Percentiles rank a stretch among this genome's conserved stretches.
These are phyloP conservation scores for Metarhizium sp. DNA, from an alignment of 2,329 filamentous ascomycete species.

Conservation along the genomic window DNA sequence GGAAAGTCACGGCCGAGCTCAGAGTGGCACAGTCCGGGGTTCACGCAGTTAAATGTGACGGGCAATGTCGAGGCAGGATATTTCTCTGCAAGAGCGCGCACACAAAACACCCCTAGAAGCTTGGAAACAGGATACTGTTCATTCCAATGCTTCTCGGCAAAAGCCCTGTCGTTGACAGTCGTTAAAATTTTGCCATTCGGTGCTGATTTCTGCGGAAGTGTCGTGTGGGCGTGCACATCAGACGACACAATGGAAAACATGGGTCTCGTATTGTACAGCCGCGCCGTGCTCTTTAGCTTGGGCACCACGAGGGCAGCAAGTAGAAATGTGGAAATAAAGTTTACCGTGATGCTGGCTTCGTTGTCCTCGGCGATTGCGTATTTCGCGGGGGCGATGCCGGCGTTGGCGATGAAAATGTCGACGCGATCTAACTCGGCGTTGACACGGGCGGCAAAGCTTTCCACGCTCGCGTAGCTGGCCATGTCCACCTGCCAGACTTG, in stretches of 20 bases:
- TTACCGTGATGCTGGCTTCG: slow-evolving; percentile 40
- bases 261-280: slow-evolving; percentile 11
- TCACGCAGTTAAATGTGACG: slow-evolving; percentile 40
- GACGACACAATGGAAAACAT: slow-evolving; percentile 19
- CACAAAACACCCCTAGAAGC: slow-evolving; percentile 19
- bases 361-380: slow-evolving; percentile 30
- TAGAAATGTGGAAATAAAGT: slow-evolving; percentile 43
- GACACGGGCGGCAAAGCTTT: slow-evolving; percentile 30
- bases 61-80: neutral
- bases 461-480: slow-evolving; percentile 33
- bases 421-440: slow-evolving; percentile 27
- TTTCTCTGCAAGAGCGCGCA: slow-evolving; percentile 13
- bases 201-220: slow-evolving; percentile 14
- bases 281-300: slow-evolving; percentile 33
- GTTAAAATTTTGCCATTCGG: neutral
- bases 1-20: slow-evolving; percentile 29
- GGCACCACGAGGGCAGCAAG: slow-evolving; percentile 40
- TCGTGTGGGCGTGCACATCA: slow-evolving; percentile 16
- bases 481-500: slow-evolving; percentile 44
- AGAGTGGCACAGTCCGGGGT: slow-evolving; percentile 43
- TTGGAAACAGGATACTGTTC: slow-evolving; percentile 20
- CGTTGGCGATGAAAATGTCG: slow-evolving; percentile 34
- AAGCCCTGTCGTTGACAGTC: slow-evolving; percentile 15
- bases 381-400: slow-evolving; percentile 25
- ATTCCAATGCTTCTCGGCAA: slow-evolving; percentile 2